Evolutionary conservation across 495 filamentous ascomycete species (phyloP).

Genomic region (Talaromyces thailandensis): DNA sequence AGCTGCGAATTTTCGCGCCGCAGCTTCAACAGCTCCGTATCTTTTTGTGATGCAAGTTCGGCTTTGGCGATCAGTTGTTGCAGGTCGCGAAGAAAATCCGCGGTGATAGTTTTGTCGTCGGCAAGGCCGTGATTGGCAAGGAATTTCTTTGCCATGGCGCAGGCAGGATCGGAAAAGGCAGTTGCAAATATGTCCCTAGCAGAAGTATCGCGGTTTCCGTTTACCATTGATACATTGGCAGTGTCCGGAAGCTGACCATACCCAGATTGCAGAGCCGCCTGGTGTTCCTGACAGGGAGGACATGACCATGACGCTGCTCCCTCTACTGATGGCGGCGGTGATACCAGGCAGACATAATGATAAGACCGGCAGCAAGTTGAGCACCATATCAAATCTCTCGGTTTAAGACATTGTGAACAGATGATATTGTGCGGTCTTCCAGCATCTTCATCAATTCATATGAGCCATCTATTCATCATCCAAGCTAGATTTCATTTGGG

Average conservation of each 20-base stretch:
- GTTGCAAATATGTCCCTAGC: neutral
- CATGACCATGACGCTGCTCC: neutral
- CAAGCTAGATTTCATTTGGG: neutral
- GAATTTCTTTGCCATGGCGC: neutral
- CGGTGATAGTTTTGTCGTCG: constrained; percentile 6
- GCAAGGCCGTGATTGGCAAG: neutral
- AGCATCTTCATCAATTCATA: constrained; percentile 10
- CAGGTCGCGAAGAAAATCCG: constrained; percentile 9
- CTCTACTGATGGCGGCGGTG: neutral
- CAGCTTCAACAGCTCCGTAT: neutral
- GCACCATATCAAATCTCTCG: constrained; percentile 20
- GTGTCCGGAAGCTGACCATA: neutral
- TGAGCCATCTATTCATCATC: neutral
- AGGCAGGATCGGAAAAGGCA: neutral
- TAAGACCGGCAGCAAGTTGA: constrained; percentile 27
- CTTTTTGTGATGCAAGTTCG: neutral
- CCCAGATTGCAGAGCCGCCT: neutral
- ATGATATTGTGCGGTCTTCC: constrained; percentile 25
- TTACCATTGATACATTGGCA: neutral
- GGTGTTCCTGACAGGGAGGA: neutral
- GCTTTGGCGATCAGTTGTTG: neutral
- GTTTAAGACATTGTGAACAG: constrained; percentile 21
- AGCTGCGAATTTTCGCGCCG: neutral
- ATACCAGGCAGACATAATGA: constrained; percentile 19
- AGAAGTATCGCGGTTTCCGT: neutral